These are phyloP conservation scores for Penicillium palitans DNA, from an alignment of 2,329 filamentous ascomycete genomes.

Conservation along the genomic window DNA sequence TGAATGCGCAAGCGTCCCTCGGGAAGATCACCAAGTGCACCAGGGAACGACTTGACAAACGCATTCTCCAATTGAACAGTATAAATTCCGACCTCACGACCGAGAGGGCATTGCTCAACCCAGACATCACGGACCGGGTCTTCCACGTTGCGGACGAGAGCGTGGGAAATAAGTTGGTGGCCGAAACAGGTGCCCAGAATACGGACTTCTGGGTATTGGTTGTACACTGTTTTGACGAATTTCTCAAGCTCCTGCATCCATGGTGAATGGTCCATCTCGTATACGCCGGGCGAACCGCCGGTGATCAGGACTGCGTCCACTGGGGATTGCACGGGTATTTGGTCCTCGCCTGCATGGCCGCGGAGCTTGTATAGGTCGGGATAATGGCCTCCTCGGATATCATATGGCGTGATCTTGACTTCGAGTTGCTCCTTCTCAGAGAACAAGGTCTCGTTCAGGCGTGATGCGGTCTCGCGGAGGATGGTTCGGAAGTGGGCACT, in stretches of 20 bases:
- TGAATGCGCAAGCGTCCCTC: constrained; percentile 23
- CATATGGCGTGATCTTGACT: constrained; percentile 26
- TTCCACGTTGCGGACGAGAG: constrained; percentile 20
- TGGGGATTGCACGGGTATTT: constrained; percentile 16
- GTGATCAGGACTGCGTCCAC: constrained; percentile 37
- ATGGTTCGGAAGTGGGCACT: constrained; percentile 30
- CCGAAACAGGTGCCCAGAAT: constrained; percentile 40
- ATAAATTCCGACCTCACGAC: constrained; percentile 25
- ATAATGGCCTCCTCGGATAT: constrained; percentile 29
- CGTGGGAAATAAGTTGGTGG: constrained; percentile 32
- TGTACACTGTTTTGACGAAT: constrained; percentile 31
- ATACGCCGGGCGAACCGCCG: constrained; percentile 32
- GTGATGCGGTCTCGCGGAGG: constrained; percentile 26
- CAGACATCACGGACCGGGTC: constrained; percentile 24
- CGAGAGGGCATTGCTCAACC: constrained; percentile 27
- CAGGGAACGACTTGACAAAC: constrained; percentile 19
- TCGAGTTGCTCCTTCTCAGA: constrained; percentile 18
- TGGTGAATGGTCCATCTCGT: constrained; percentile 27
- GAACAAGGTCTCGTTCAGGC: constrained; percentile 21
- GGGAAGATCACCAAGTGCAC: constrained; percentile 17
- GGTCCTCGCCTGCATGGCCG: constrained; percentile 13
- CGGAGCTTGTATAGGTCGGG: constrained; percentile 26
- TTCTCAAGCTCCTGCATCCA: constrained; percentile 33
- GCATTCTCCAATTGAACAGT: constrained; percentile 22
- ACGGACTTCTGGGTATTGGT: constrained; percentile 30